Evolutionary conservation across 139 green algal species (phyloP).

Genomic region (Trebouxia sp.): DNA sequence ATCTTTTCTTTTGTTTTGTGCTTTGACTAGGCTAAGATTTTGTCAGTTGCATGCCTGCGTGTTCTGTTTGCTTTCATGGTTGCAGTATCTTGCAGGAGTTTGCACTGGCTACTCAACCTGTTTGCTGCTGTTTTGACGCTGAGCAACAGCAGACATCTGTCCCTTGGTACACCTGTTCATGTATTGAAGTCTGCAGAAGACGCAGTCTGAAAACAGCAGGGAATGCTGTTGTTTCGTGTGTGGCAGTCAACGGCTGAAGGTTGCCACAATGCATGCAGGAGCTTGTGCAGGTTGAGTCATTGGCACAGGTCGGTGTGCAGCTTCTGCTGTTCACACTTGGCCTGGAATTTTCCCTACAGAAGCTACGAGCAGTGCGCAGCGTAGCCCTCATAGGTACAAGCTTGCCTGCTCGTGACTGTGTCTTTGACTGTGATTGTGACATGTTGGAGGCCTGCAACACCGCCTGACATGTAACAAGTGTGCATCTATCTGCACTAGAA

Average conservation of each 20-base stretch:
- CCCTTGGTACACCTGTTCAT: too few relatives aligned
- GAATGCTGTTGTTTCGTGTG: neutral
- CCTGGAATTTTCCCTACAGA: slow-evolving; percentile 87
- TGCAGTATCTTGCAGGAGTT: too few relatives aligned
- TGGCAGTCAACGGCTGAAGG: neutral
- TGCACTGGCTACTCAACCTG: too few relatives aligned
- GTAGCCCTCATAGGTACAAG: slow-evolving; percentile 80
- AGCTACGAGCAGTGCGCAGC: slow-evolving; percentile 77
- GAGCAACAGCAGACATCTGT: too few relatives aligned
- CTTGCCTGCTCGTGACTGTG: neutral
- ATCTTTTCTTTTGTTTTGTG: neutral
- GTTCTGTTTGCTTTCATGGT: too few relatives aligned
- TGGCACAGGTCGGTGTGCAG: slow-evolving; percentile 95
- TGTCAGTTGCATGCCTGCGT: too few relatives aligned
- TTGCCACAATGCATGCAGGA: slow-evolving; percentile 43
- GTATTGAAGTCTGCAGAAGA: too few relatives aligned
- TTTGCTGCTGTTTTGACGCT: too few relatives aligned
- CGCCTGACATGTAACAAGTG: neutral
- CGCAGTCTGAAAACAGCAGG: too few relatives aligned
- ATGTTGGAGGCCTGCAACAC: neutral
- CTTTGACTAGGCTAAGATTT: neutral
- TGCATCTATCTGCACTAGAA: neutral
- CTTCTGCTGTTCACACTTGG: slow-evolving; percentile 95
- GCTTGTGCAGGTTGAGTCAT: slow-evolving; percentile 89
- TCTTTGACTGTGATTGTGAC: too few relatives aligned